Base-by-base conservation (phyloP, 805 yeast species). In the Kuraishia cidri region DNA sequence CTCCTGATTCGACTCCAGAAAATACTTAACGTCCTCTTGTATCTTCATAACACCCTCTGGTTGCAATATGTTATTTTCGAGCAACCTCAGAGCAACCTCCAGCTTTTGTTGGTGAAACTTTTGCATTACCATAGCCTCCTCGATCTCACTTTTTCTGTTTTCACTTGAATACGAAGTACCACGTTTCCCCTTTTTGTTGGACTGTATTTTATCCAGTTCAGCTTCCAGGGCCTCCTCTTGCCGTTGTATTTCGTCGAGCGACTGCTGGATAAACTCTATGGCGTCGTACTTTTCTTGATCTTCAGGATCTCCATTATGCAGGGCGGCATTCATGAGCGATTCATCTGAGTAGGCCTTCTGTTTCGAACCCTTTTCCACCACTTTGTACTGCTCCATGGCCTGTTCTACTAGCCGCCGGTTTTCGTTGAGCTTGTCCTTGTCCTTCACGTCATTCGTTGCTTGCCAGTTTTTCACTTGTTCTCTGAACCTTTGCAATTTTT, bases 1-100 rank as follows among this genome's bases (percentile, higher is more conserved):
- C 36, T 84, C 95, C 57, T 82, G 92, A 52, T 92, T 92, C 47
- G 84, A 84, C 45, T 92, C 97, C 24, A 92, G 86, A 54, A 86
- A 90, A 57, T 92, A 90, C 42, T 74, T 81, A 56, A 92, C 79
- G 56, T 92, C 97, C 30, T 92, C 98, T 52, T 80, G 79, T 38
- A 87, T 72, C 19, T 66, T 75, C 51, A 79, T 75, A 6, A 92
- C 75, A 21, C 72, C 69, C 15, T 84, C 94, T 2, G 88, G 77
- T 21, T 78, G 82, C 43, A 92, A 60, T 18, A 72, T 76, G 41
- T 82, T 88, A 52, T 79, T 84, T 41, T 85, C 95, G 33, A 92
- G 56, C 48, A 79, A 63, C 41, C 87, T 69, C 42, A 87, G 60
- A 24, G 88, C 74, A 35, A 69, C 70, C 50, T 92, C 98, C 48